phyloP scores from a whole-genome alignment of 2,329 filamentous ascomycete species.

The Dryadomyces quercivorus region DNA sequence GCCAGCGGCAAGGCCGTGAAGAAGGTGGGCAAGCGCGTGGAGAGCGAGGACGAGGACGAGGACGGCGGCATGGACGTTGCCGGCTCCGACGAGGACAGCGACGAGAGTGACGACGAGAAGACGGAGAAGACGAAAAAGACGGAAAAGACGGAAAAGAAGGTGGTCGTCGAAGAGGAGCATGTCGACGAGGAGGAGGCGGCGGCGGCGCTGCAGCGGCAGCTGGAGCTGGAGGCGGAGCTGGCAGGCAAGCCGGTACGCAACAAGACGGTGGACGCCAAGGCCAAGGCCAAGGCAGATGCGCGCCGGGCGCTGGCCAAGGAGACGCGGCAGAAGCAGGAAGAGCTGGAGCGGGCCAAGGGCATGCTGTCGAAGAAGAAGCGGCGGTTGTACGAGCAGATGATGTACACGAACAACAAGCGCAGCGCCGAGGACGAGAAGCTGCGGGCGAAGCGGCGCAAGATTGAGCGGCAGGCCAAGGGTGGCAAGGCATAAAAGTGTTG shows the following conservation, averaged over 20 bases:
- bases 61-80: conserved; percentile 38
- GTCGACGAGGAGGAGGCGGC: conserved; percentile 49
- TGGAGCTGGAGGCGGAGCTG: conserved; percentile 86
- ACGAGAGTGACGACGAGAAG: conserved; percentile 33
- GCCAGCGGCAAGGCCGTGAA: conserved; percentile 22
- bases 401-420: conserved; percentile 88
- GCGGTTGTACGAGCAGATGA: conserved; percentile 95
- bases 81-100: conserved; percentile 31
- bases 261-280: conserved; percentile 28
- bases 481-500: neutral
- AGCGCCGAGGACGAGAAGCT: conserved; percentile 81
- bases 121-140: conserved; percentile 29
- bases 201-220: conserved; percentile 61
- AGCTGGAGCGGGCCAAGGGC: conserved; percentile 85
- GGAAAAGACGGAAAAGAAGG: conserved; percentile 34
- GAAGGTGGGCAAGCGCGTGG: conserved; percentile 14
- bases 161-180: conserved; percentile 27
- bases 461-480: conserved; percentile 55
- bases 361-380: conserved; percentile 98
- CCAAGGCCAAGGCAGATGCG: conserved; percentile 56
- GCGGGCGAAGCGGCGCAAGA: conserved; percentile 76
- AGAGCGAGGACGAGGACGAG: conserved; percentile 24
- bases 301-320: conserved; percentile 59
- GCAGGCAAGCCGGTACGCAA: conserved; percentile 49
- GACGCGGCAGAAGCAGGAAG: conserved; percentile 67